Evolutionary conservation across 495 filamentous ascomycete genomes (phyloP).

Genomic region (Neurospora sp.): DNA sequence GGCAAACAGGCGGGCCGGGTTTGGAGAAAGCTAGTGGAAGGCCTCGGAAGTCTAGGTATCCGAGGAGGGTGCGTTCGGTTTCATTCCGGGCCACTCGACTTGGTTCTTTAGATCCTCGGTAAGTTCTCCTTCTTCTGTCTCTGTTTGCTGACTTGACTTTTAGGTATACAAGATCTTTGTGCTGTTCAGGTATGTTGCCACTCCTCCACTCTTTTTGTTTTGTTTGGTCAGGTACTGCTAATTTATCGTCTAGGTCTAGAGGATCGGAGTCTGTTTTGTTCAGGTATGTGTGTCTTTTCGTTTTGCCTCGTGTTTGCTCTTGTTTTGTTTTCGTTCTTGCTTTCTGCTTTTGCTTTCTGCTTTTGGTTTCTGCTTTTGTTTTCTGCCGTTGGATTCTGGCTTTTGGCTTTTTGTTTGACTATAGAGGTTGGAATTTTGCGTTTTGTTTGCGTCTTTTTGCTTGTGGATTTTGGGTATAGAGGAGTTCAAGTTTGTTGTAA

Average conservation of each 20-base stretch:
- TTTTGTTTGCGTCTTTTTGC: neutral
- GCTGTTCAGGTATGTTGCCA: neutral
- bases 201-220: neutral
- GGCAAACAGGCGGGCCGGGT: neutral
- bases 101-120: neutral
- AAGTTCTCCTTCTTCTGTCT: neutral
- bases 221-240: neutral
- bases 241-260: neutral
- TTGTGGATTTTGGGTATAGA: neutral
- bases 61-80: neutral
- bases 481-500: neutral
- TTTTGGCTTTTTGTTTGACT: neutral
- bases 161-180: neutral
- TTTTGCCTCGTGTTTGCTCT: neutral
- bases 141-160: neutral
- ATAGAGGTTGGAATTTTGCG: no score
- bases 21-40: neutral
- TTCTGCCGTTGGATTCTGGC: neutral
- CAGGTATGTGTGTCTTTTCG: neutral
- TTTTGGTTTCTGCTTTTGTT: neutral
- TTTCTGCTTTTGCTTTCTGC: neutral
- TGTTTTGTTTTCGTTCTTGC: neutral
- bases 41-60: neutral
- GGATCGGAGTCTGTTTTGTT: neutral
- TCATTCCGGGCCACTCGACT: neutral